A percentile compares a stretch with the other conserved stretches of the same genome.
Conservation (phyloP, 2,329 filamentous ascomycete species). For the Dothistroma septosporum region DNA sequence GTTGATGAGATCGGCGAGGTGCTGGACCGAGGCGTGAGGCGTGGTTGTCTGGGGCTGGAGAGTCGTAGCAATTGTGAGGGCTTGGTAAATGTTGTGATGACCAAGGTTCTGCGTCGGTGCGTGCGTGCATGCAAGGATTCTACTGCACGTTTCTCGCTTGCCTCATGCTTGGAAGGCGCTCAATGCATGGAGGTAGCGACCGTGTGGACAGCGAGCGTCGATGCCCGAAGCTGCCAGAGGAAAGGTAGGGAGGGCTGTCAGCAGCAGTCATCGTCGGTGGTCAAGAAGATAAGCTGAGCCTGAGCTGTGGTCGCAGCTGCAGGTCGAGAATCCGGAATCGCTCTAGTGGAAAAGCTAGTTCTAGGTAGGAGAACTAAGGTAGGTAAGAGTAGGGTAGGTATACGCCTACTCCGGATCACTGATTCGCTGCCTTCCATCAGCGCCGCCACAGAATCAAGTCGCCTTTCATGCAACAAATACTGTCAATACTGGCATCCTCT, state of each 20-base stretch:
- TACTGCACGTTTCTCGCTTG: not conserved
- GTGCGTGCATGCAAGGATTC: not conserved
- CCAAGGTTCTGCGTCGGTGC: not conserved
- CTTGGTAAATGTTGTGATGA: not conserved
- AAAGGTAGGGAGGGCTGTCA: not conserved
- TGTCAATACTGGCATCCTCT: no score
- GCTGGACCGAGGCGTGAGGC: not conserved
- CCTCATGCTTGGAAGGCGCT: not conserved
- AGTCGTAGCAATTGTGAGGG: not conserved
- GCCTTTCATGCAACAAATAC: no score
- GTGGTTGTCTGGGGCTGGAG: not conserved
- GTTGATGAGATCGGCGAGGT: not conserved
- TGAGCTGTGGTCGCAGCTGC: no score
- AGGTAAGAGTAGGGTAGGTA: no score
- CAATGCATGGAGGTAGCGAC: not conserved
- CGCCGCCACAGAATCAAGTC: no score
- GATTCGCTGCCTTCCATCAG: no score
- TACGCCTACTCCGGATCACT: no score
- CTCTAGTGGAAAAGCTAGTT: no score
- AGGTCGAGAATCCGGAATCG: no score
- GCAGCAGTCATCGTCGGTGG: not conserved
- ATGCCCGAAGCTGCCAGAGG: not conserved
- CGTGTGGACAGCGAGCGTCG: not conserved
- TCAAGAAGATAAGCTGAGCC: not conserved
- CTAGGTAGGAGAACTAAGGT: no score